phyloP scores from a whole-genome alignment of 2,329 filamentous ascomycete genomes.

The Claviceps sp. region DNA sequence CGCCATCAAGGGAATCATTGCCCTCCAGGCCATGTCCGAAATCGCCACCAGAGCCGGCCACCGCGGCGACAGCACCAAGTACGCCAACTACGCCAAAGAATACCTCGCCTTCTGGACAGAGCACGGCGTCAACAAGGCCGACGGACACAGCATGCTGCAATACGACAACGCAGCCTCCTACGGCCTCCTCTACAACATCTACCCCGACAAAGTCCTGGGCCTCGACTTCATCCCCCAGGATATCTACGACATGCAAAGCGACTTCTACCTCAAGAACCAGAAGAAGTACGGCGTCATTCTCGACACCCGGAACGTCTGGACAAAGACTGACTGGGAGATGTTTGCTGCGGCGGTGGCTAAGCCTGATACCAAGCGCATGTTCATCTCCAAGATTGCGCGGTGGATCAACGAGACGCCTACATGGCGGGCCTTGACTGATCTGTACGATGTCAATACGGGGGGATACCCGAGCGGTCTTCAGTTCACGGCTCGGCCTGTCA shows the following conservation, averaged over 20 bases:
- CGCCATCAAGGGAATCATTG: slow-evolving; percentile 72
- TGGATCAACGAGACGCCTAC: slow-evolving; percentile 67
- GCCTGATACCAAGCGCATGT: slow-evolving; percentile 44
- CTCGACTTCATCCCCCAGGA: slow-evolving; percentile 62
- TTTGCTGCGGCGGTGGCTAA: slow-evolving; percentile 67
- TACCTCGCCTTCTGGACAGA: slow-evolving; percentile 64
- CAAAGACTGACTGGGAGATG: slow-evolving; percentile 81
- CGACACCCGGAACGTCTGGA: slow-evolving; percentile 68
- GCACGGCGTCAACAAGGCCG: slow-evolving; percentile 54
- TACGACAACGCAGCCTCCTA: slow-evolving; percentile 52
- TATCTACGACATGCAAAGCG: slow-evolving; percentile 65
- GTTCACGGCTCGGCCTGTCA: slow-evolving; percentile 69
- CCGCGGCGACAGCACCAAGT: slow-evolving; percentile 42
- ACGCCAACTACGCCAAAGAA: slow-evolving; percentile 45
- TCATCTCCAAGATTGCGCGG: slow-evolving; percentile 53
- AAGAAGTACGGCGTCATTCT: slow-evolving; percentile 71
- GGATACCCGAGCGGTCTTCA: slow-evolving; percentile 48
- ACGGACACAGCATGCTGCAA: slow-evolving; percentile 61
- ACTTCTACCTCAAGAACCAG: slow-evolving; percentile 60
- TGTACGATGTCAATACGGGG: slow-evolving; percentile 60
- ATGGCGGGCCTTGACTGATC: slow-evolving; percentile 60
- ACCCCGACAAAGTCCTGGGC: slow-evolving; percentile 62
- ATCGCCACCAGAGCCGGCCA: slow-evolving; percentile 51
- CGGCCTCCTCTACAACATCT: slow-evolving; percentile 63
- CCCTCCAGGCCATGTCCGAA: slow-evolving; percentile 66